phyloP scores from a whole-genome alignment of 495 filamentous ascomycete genomes.

The Penicillium cosmopolitanum region DNA sequence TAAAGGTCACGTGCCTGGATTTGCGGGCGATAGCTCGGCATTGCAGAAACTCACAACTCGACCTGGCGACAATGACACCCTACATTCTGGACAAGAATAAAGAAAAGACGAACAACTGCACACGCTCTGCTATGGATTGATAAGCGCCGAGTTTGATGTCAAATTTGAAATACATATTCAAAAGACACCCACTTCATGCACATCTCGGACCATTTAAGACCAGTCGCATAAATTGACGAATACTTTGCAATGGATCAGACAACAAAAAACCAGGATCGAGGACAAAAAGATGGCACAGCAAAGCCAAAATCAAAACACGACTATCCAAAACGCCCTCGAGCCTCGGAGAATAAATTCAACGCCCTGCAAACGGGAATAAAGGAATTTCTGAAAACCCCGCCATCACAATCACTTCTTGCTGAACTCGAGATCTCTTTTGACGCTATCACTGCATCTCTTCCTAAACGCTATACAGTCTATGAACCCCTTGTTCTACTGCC shows the following conservation, averaged over 20 bases:
- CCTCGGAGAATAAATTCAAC: slow-evolving; percentile 20
- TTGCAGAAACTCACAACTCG: neutral
- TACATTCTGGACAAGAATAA: neutral
- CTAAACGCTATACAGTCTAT: slow-evolving; percentile 71
- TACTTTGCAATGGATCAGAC: neutral
- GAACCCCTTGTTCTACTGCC: slow-evolving; percentile 71
- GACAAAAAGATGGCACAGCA: neutral
- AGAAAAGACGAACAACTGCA: neutral
- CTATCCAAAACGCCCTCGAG: slow-evolving; percentile 7
- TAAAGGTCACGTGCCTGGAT: neutral
- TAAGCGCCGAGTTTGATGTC: neutral
- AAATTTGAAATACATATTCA: neutral
- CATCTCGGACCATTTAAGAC: neutral
- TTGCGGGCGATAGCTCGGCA: neutral
- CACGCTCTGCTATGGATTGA: neutral
- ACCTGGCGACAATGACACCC: neutral
- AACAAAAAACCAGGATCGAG: neutral
- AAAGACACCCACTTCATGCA: neutral
- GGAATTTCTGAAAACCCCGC: slow-evolving; percentile 30
- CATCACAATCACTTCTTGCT: slow-evolving; percentile 17
- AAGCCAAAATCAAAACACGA: neutral
- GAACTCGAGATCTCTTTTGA: slow-evolving; percentile 19
- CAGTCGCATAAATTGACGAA: neutral
- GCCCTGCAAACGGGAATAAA: slow-evolving; percentile 39
- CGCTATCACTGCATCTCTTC: slow-evolving; percentile 42